Percentiles rank a stretch among this genome's conserved stretches.
Conservation (phyloP, 73 alveolate genomes). For the Paramecium primaurelia region DNA sequence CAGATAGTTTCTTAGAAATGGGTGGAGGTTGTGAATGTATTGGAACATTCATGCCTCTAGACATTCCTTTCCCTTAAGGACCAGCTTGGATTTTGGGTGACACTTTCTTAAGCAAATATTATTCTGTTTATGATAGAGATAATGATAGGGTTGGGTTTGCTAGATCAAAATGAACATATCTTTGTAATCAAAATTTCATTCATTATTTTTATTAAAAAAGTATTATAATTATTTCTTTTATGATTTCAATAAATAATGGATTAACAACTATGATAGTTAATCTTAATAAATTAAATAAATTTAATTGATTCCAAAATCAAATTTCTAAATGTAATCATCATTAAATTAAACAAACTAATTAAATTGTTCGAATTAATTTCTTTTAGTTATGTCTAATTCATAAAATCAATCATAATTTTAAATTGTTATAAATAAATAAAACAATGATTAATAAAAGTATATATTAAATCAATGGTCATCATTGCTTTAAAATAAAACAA, state of each 20-base stretch:
- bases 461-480: too few species aligned
- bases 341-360: too few species aligned
- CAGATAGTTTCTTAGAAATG: slow-evolving; percentile 45
- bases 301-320: neutral
- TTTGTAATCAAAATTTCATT: neutral
- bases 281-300: neutral
- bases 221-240: neutral
- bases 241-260: neutral
- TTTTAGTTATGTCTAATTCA: too few species aligned
- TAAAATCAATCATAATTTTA: too few species aligned
- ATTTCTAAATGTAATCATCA: too few species aligned
- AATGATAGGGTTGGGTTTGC: slow-evolving; percentile 77
- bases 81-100: slow-evolving; percentile 73
- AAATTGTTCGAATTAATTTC: too few species aligned
- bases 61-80: slow-evolving; percentile 55
- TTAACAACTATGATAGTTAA: too few species aligned
- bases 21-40: slow-evolving; percentile 38
- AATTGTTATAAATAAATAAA: too few species aligned
- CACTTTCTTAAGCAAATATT: slow-evolving; percentile 68
- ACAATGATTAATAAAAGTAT: too few species aligned
- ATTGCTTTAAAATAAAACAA: too few species aligned
- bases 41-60: slow-evolving; percentile 53
- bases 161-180: slow-evolving; percentile 49
- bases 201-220: neutral
- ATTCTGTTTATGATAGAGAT: slow-evolving; percentile 78